Conservation (phyloP, 129 eudicot species). For the Solidago caesia region DNA sequence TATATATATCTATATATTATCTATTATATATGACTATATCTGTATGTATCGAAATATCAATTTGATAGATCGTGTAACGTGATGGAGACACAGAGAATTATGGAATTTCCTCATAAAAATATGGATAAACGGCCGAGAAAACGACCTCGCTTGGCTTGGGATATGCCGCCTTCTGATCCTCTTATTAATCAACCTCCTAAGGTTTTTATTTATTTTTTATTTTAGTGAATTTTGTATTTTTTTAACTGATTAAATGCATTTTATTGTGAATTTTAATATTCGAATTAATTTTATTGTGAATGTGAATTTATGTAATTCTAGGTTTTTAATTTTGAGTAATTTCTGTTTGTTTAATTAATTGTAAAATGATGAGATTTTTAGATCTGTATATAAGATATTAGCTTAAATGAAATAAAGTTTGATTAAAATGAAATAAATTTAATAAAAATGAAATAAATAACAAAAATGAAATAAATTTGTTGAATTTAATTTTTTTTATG, state of each 20-base stretch:
- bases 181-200: conserved; percentile 37
- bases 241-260: neutral
- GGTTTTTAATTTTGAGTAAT: neutral
- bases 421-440: too few relatives aligned
- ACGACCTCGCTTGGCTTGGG: conserved; percentile 83
- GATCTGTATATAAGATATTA: neutral
- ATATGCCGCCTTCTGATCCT: conserved; percentile 54
- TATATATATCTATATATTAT: neutral
- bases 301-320: too few relatives aligned
- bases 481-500: too few relatives aligned
- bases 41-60: neutral
- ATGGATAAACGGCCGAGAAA: conserved; percentile 77
- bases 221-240: conserved; percentile 6
- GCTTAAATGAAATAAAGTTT: too few relatives aligned
- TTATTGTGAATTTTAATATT: neutral
- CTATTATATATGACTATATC: too few relatives aligned
- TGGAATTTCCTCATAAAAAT: conserved; percentile 55
- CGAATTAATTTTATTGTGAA: too few relatives aligned
- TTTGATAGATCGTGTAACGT: conserved; percentile 4
- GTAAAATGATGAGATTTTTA: neutral
- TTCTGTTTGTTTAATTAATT: neutral
- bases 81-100: conserved; percentile 73
- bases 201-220: conserved; percentile 33
- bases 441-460: too few relatives aligned
- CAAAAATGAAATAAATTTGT: neutral